Evolutionary conservation across 176 grass and related monocot genomes (phyloP), one percentile per base, ranked within the genome.

Genomic region (Cenchrus fungigraminus): DNA sequence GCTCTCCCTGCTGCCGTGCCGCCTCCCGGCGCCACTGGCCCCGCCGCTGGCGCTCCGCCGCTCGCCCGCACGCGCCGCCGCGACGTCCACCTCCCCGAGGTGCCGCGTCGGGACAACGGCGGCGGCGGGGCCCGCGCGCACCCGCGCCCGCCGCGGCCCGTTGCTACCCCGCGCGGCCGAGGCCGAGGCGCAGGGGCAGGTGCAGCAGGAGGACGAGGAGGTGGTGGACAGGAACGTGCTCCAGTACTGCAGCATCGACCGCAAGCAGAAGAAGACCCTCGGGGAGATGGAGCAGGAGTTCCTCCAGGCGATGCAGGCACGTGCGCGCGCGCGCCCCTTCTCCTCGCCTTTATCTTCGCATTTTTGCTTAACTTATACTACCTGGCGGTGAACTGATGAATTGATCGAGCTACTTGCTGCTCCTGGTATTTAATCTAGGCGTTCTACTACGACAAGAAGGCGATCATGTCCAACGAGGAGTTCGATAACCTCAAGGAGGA

Each of bases 241-340:
- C 16, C 95, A 37, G 12, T 98, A 98, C 76, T 98, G 92, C 88
- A 91, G 92, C 88, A 88, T 98, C 83, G 76, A 95, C 54, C 76
- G 87, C 58, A 98, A 97, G 79, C 28, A 79, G 25, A 95, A 98
- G 79, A 98, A 94, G 89, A 88, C 80, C 59, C 55, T 97, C 22
- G 95, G 95, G 77, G 95, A 97, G 55, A 90, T 97, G 89, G 95
- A 95, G 90, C 92, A 97, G 90, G 91, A 95, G 84, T 97, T 97
- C 64, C 88, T 97, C 22, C 87, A 93, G 87, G 95, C 95, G 64
- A 22, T 97, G 82, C 92, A 95, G 84, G 95, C 85, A 91, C 60
- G 60, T 50, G 37, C 45, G 29, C 37, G 34, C 45, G 45, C 45
- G 45, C 45, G 37, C 6, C 45, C 45, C 45, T 46, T 9, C 45